Conservation (phyloP, 306 rosid genomes). For the Lablab purpureus region DNA sequence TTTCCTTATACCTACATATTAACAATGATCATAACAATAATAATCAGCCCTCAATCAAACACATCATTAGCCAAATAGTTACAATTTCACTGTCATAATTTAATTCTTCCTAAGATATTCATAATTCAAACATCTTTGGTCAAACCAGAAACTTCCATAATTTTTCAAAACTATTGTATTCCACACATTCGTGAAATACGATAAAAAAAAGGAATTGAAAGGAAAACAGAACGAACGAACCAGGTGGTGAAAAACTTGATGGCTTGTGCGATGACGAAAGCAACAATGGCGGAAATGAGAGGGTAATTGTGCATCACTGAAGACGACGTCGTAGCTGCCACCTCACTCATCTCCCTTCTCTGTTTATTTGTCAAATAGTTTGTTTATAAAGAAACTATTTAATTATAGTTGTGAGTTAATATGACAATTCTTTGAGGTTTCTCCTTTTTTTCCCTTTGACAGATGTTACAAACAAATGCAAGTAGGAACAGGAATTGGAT, state of each 20-base stretch:
- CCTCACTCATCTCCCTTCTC: slow-evolving; percentile 44
- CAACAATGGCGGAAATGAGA: slow-evolving; percentile 68
- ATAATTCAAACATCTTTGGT: slow-evolving; percentile 3
- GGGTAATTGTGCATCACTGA: slow-evolving; percentile 77
- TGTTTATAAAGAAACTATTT: neutral
- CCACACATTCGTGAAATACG: neutral
- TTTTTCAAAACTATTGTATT: neutral
- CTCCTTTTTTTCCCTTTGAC: neutral
- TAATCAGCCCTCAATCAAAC: slow-evolving; percentile 41
- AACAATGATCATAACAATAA: neutral
- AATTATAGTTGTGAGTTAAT: neutral
- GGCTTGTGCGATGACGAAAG: slow-evolving; percentile 72
- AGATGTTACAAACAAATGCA: neutral
- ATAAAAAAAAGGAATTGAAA: neutral
- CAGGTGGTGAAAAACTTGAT: slow-evolving; percentile 76
- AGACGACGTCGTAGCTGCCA: slow-evolving; percentile 48
- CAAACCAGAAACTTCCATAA: neutral
- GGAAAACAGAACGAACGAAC: slow-evolving; percentile 51
- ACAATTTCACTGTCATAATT: neutral
- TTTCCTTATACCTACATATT: slow-evolving; percentile 78
- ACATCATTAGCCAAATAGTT: neutral
- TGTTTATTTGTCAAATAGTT: neutral
- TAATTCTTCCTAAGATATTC: slow-evolving; percentile 13
- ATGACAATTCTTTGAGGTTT: neutral
- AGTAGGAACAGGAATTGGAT: neutral